These are phyloP conservation scores for Cornus florida DNA, from an alignment of 148 eudicot genomes.

Conservation along the genomic window DNA sequence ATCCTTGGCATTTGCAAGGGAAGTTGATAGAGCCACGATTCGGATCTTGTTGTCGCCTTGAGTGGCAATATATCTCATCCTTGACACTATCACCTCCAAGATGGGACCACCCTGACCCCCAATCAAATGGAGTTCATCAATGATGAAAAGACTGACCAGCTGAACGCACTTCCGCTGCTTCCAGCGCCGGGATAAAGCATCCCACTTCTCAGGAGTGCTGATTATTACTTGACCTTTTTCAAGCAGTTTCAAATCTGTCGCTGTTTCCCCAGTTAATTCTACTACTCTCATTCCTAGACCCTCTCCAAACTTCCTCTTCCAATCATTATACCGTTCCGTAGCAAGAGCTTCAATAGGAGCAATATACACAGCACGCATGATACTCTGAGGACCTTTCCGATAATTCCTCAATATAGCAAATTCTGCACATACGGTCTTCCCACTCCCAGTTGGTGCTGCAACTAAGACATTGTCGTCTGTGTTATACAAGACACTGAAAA, in stretches of 20 bases:
- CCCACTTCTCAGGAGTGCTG: conserved; percentile 61
- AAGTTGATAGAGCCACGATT: conserved; percentile 48
- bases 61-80: conserved; percentile 53
- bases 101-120: conserved; percentile 56
- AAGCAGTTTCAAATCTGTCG: conserved; percentile 41
- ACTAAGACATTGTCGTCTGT: conserved; percentile 57
- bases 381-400: conserved; percentile 32
- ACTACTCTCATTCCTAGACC: conserved; percentile 45
- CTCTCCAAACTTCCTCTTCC: conserved; percentile 42
- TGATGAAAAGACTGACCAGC: conserved; percentile 47
- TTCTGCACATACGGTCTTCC: conserved; percentile 56
- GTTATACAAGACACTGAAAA: conserved; percentile 50
- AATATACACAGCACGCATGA: conserved; percentile 49
- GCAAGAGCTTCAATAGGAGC: conserved; percentile 57
- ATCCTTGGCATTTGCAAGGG: conserved; percentile 57
- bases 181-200: conserved; percentile 55
- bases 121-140: conserved; percentile 54
- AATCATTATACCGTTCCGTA: conserved; percentile 42
- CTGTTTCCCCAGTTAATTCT: conserved; percentile 44
- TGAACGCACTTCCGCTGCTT: conserved; percentile 42
- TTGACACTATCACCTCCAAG: conserved; percentile 48
- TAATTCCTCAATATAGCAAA: conserved; percentile 47
- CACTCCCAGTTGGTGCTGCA: conserved; percentile 58
- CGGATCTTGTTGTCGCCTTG: conserved; percentile 48
- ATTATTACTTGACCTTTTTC: conserved; percentile 46